These are phyloP conservation scores for Forsythia suspensa DNA, from an alignment of 257 asterid genomes.

Conservation along the genomic window DNA sequence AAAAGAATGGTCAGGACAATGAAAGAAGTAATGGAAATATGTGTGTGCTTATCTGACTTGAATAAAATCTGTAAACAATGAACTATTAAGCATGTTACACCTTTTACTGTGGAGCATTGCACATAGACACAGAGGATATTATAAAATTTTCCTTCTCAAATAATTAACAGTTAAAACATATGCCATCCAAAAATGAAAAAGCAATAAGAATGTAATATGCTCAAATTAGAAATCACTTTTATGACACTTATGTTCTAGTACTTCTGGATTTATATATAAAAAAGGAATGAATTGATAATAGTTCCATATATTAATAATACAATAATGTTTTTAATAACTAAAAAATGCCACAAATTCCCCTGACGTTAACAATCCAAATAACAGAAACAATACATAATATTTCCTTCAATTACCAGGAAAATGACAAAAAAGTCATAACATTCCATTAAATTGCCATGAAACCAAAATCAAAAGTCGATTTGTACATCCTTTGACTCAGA, in stretches of 20 bases:
- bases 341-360: not conserved
- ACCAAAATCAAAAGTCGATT: not conserved
- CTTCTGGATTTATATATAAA: not conserved
- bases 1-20: conserved; percentile 17
- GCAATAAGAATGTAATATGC: not conserved
- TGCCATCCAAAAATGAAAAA: not conserved
- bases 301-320: not conserved
- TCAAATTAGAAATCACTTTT: not conserved
- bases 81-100: not conserved
- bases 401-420: not conserved
- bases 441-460: not conserved
- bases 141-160: not conserved
- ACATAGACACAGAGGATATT: conserved; percentile 3
- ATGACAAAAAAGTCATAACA: not conserved
- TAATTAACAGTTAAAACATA: not conserved
- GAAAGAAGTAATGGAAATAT: not conserved
- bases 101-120: not conserved
- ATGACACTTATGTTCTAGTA: not conserved
- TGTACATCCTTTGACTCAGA: conserved; percentile 13
- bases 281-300: not conserved
- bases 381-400: not conserved
- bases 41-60: not conserved
- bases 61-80: not conserved
- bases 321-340: not conserved
- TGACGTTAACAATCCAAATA: not conserved